Evolutionary conservation across 2,329 filamentous ascomycete genomes (phyloP).

Genomic region (Curvularia verruculosa): DNA sequence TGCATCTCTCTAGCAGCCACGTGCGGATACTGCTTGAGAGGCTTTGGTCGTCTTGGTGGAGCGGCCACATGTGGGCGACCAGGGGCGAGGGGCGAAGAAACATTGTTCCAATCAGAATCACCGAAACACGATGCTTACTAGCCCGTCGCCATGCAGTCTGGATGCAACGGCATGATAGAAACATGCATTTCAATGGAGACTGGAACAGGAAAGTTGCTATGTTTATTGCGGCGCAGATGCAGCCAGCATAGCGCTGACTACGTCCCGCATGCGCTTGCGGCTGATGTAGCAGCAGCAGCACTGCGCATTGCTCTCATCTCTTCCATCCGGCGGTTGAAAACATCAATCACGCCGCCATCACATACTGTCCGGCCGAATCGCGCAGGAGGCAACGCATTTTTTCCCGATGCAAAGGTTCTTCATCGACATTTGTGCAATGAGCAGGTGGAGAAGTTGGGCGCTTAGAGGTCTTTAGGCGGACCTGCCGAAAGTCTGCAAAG

Average conservation of each 20-base stretch:
- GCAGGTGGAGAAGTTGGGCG: slow-evolving; percentile 35
- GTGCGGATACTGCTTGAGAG: background rate
- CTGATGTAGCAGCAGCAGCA: background rate
- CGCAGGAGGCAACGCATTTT: slow-evolving; percentile 14
- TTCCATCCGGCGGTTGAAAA: slow-evolving; percentile 1
- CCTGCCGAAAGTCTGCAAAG: slow-evolving; percentile 25
- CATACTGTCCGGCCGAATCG: slow-evolving; percentile 34
- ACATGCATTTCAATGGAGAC: slow-evolving; percentile 10
- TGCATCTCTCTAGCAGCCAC: background rate
- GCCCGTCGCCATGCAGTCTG: slow-evolving; percentile 10
- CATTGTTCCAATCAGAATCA: slow-evolving; percentile 24
- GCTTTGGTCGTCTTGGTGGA: slow-evolving; percentile 16
- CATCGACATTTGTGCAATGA: slow-evolving; percentile 9
- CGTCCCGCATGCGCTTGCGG: slow-evolving; percentile 7
- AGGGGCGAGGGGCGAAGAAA: slow-evolving; percentile 26
- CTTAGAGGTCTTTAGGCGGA: slow-evolving; percentile 34
- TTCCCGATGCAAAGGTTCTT: slow-evolving; percentile 4
- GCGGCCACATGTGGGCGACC: slow-evolving; percentile 13
- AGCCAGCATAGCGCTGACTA: slow-evolving; percentile 16
- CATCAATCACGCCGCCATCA: slow-evolving; percentile 35
- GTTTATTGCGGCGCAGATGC: slow-evolving; percentile 23
- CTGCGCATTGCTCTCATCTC: background rate
- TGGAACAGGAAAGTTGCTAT: slow-evolving; percentile 6
- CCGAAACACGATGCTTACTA: slow-evolving; percentile 9
- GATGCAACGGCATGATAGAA: slow-evolving; percentile 24